Conservation (phyloP, 2,329 filamentous ascomycete species). For the Monilinia fructicola region DNA sequence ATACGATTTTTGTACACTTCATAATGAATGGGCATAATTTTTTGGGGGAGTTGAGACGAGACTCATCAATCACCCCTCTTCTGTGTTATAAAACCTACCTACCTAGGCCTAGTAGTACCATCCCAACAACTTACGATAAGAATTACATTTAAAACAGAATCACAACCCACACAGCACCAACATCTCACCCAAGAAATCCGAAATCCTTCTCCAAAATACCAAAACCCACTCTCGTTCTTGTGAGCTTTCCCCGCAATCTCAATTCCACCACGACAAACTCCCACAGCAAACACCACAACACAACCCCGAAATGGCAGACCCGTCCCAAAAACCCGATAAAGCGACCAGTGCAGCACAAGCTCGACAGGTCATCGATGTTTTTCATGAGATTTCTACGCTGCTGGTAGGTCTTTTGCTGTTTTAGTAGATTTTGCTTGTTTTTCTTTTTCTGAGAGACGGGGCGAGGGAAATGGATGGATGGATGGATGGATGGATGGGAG, state of each 20-base stretch:
- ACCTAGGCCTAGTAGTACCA: neutral
- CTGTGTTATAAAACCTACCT: neutral
- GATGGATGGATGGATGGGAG: too few relatives aligned
- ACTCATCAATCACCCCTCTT: neutral
- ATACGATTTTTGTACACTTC: neutral
- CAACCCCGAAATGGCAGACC: slow-evolving; percentile 44
- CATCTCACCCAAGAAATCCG: too few relatives aligned
- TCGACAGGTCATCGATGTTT: slow-evolving; percentile 78
- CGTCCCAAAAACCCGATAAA: slow-evolving; percentile 14
- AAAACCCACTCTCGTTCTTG: neutral
- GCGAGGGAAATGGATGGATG: too few relatives aligned
- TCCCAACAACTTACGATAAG: neutral
- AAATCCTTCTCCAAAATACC: too few relatives aligned
- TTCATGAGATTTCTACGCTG: slow-evolving; percentile 83
- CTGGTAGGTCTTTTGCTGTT: slow-evolving; percentile 59
- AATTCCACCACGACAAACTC: slow-evolving; percentile 9
- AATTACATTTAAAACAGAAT: neutral
- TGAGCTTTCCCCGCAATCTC: slow-evolving; percentile 6
- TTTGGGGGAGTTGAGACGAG: neutral
- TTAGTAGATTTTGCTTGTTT: slow-evolving; percentile 6
- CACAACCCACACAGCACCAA: neutral
- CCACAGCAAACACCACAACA: neutral
- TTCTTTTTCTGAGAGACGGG: neutral
- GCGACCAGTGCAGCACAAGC: slow-evolving; percentile 67
- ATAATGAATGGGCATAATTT: neutral